A percentile compares a stretch with the other conserved stretches of the same genome.
Conservation (phyloP, 2,329 filamentous ascomycete species). For the Colletotrichum tabaci region DNA sequence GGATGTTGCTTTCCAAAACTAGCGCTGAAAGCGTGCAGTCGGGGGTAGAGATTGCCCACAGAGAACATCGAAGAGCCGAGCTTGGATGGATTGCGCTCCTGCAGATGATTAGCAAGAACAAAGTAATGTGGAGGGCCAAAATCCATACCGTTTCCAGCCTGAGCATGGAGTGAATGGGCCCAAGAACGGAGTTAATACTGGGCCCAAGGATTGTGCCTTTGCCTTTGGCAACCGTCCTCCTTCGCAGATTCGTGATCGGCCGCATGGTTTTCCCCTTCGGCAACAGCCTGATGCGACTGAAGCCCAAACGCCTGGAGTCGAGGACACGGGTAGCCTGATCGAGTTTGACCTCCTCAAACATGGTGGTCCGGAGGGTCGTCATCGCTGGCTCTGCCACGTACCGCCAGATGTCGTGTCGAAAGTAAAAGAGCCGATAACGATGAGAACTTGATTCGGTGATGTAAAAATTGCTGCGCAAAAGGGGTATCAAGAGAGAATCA, state of each 20-base stretch:
- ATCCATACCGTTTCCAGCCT: conserved; percentile 80
- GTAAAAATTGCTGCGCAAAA: conserved; percentile 91
- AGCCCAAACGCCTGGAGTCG: conserved; percentile 76
- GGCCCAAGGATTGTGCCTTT: conserved; percentile 75
- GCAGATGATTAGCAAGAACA: not conserved
- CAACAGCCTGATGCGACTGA: conserved; percentile 83
- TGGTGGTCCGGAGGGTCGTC: conserved; percentile 73
- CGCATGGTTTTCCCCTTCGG: conserved; percentile 85
- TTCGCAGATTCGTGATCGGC: conserved; percentile 88
- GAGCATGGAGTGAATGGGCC: conserved; percentile 82
- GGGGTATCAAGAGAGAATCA: conserved; percentile 90
- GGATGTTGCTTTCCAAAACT: conserved; percentile 56
- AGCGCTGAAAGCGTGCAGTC: conserved; percentile 78
- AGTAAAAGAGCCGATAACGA: conserved; percentile 89
- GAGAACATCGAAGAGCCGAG: conserved; percentile 89
- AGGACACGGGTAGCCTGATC: conserved; percentile 71
- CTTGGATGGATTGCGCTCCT: conserved; percentile 65
- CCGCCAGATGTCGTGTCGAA: conserved; percentile 94
- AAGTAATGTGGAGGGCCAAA: not conserved
- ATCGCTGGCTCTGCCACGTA: conserved; percentile 82
- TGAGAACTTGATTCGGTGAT: conserved; percentile 91
- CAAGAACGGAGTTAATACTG: conserved; percentile 68
- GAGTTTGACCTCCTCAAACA: conserved; percentile 83
- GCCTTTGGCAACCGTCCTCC: conserved; percentile 67
- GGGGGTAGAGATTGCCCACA: conserved; percentile 82